These are phyloP conservation scores for Salvia rosmarinus DNA, from an alignment of 257 asterid species.

Conservation along the genomic window DNA sequence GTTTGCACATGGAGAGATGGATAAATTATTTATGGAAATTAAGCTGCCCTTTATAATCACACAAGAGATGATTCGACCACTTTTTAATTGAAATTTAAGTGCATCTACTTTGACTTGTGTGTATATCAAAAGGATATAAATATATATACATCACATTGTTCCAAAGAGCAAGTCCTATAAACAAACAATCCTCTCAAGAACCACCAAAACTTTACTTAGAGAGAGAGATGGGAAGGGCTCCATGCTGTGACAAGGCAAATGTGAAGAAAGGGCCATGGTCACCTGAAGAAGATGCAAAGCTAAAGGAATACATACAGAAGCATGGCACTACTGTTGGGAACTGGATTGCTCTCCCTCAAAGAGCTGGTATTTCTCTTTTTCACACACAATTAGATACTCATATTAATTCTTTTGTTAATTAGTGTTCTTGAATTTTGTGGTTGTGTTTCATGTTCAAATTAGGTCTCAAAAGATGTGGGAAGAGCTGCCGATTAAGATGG, in stretches of 20 bases:
- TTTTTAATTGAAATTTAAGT: conserved; percentile 39
- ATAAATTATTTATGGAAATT: conserved; percentile 31
- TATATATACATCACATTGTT: neutral
- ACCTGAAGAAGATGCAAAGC: conserved; percentile 83
- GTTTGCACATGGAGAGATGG: conserved; percentile 27
- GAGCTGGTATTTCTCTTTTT: conserved; percentile 53
- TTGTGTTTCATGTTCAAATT: too few species aligned
- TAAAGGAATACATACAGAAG: conserved; percentile 66
- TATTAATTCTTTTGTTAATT: neutral
- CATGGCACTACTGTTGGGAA: conserved; percentile 80
- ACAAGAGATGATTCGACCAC: conserved; percentile 29
- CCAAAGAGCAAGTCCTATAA: conserved; percentile 39
- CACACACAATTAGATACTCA: too few species aligned
- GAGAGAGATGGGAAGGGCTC: conserved; percentile 77
- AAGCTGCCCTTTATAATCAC: conserved; percentile 29
- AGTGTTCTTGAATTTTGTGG: neutral
- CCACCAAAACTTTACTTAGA: conserved; percentile 17
- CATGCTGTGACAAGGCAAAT: conserved; percentile 80
- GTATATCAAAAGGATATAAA: conserved; percentile 31
- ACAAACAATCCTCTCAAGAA: conserved; percentile 28
- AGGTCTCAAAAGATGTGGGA: conserved; percentile 83
- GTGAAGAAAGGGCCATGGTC: conserved; percentile 92
- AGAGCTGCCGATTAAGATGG: conserved; percentile 93
- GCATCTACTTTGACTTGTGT: conserved; percentile 55
- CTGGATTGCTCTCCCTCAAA: conserved; percentile 88